Evolutionary conservation across 257 asterid genomes (phyloP), one percentile per base, ranked within the genome.

Genomic region (Solanum piurae): DNA sequence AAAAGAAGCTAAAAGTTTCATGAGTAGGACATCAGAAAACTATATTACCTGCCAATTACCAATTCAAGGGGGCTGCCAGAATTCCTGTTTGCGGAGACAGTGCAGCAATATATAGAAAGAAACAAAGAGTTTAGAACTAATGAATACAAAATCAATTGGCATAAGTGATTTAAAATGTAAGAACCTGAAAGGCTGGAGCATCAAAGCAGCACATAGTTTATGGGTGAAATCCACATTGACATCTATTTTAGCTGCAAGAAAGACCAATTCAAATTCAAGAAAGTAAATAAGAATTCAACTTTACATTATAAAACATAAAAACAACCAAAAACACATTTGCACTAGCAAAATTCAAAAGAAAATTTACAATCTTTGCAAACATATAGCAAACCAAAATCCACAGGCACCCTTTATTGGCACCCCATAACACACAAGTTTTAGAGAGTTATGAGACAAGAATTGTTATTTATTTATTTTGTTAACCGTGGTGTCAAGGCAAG

Each of bases 221-320:
- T 97, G 98, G 23, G 98, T 95, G 92, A 96, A 97, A 95, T 97
- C 99, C 83, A 97, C 98, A 92, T 94, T 97, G 93, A 95, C 93
- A 89, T 96, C 99, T 89, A 97, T 91, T 97, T 97, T 97, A 91
- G 99, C 98, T 97, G 90, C 94, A 93, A 34, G 42, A 86, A 80
- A 49, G 11, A 82, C 29, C 85, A 40, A 40, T 72, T n/a, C 79
- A 49, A 88, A 77, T 85, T 73, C 88, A 34, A 58, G 44, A 60
- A 68, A 75, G 75, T 77, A 58, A 62, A 44, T 37, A 84, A 89
- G 42, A 84, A 31, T 36, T 20, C 29, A 69, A 46, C 49, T 60
- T 75, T 9, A 83, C 12, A 40, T 27, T 12, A 37, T 29, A 27
- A 38, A 52, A 36, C 58, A 42, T 33, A 42, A 89, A 31, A 87